phyloP scores from a whole-genome alignment of 805 yeast genomes.

The Pichia phayaonensis region DNA sequence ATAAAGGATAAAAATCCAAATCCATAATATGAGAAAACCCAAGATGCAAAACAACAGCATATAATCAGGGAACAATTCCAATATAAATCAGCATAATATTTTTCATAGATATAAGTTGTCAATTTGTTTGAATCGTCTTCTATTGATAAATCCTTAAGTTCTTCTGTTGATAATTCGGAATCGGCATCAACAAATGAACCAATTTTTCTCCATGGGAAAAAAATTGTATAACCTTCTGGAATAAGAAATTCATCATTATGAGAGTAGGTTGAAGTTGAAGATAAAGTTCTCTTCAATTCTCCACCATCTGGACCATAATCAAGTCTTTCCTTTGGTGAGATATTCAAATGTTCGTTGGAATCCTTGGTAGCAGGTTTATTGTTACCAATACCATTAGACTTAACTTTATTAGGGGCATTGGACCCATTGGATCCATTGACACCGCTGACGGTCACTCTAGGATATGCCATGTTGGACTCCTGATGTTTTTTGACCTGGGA shows the following conservation, averaged over 20 bases:
- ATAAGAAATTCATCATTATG: constrained; percentile 6
- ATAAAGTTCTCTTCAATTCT: neutral
- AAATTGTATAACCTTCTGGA: constrained; percentile 9
- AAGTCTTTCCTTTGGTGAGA: neutral
- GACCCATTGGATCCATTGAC: neutral
- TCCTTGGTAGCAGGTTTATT: neutral
- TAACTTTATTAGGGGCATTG: neutral
- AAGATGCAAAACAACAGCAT: constrained; percentile 67
- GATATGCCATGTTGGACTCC: neutral
- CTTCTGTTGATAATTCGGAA: constrained; percentile 16
- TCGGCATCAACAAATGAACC: constrained; percentile 27
- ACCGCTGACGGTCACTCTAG: neutral
- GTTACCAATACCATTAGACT: neutral
- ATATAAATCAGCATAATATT: constrained; percentile 64
- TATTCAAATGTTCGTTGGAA: neutral
- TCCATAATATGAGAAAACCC: constrained; percentile 57
- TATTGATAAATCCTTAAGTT: constrained; percentile 13
- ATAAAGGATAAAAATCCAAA: constrained; percentile 58
- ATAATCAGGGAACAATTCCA: constrained; percentile 57
- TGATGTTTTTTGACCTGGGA: neutral
- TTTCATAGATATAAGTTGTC: constrained; percentile 58
- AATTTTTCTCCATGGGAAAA: constrained; percentile 30
- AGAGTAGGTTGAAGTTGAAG: constrained; percentile 1
- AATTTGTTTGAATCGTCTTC: constrained; percentile 28
- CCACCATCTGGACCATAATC: neutral